A percentile compares a stretch with the other conserved stretches of the same genome.
Conservation (phyloP, 108 stramenopile genomes). For the Cyclotella kingstonii region DNA sequence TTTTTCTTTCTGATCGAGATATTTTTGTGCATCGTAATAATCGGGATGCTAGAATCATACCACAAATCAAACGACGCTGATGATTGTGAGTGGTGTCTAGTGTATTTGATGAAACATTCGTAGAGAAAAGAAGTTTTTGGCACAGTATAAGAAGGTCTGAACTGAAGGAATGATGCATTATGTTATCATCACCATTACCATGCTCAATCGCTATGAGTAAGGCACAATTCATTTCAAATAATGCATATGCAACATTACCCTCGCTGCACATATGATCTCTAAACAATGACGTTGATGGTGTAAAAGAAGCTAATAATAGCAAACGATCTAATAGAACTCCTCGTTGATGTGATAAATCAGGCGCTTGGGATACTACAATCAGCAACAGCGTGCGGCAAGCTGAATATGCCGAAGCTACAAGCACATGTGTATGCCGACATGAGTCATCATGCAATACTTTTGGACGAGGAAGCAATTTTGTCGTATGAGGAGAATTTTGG, state of each 20-base stretch:
- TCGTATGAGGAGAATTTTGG: background rate
- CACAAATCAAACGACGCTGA: conserved; percentile 29
- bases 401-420: conserved; percentile 16
- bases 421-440: too few species aligned
- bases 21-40: conserved; percentile 31
- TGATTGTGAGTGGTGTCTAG: conserved; percentile 5
- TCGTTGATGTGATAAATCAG: conserved; percentile 15
- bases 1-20: conserved; percentile 21
- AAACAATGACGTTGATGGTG: background rate
- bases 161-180: background rate
- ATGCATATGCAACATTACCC: conserved; percentile 13
- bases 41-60: conserved; percentile 34
- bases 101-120: conserved; percentile 4
- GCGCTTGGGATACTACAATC: conserved; percentile 14
- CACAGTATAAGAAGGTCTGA: conserved; percentile 41
- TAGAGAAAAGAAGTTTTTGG: conserved; percentile 38
- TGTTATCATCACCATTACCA: background rate
- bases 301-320: conserved; percentile 33
- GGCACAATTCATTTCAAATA: conserved; percentile 43
- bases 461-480: too few species aligned
- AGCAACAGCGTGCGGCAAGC: conserved; percentile 36
- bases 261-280: background rate
- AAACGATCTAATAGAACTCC: conserved; percentile 30
- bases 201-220: conserved; percentile 30
- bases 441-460: too few species aligned